These are phyloP conservation scores for Plasmodium reichenowi DNA, from an alignment of 169 alveolate genomes.

Conservation along the genomic window DNA sequence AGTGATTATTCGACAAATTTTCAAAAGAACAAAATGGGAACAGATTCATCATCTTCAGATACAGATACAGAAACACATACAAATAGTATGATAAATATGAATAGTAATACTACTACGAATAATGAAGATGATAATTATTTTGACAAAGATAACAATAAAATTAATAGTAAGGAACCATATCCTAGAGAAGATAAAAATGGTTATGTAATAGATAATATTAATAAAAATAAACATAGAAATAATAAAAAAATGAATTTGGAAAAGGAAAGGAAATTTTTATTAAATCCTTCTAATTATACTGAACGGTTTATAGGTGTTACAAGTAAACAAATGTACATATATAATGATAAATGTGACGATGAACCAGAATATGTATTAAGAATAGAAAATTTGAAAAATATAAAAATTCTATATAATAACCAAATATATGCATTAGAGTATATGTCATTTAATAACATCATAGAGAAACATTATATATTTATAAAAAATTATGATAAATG, in stretches of 20 bases:
- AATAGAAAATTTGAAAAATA: conserved; percentile 29
- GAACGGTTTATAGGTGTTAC: conserved; percentile 76
- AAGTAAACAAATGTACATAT: conserved; percentile 42
- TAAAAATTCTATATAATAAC: conserved; percentile 36
- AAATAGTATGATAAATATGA: background rate
- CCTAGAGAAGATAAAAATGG: conserved; percentile 8
- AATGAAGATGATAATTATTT: background rate
- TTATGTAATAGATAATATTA: background rate
- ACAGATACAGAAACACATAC: too few relatives aligned
- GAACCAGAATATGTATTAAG: conserved; percentile 51
- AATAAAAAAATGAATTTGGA: conserved; percentile 12
- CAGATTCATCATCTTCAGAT: too few relatives aligned
- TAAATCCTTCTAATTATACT: conserved; percentile 54
- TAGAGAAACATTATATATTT: conserved; percentile 69
- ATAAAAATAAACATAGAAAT: conserved; percentile 13
- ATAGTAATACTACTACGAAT: background rate
- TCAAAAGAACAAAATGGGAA: too few relatives aligned
- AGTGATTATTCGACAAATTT: too few relatives aligned
- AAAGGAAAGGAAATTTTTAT: conserved; percentile 2
- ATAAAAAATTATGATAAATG: conserved; percentile 60
- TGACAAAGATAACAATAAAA: background rate
- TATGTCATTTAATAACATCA: conserved; percentile 13
- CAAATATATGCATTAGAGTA: conserved; percentile 49
- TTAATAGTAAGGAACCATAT: background rate
- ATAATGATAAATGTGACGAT: conserved; percentile 52